Conservation (phyloP, 768 basidiomycete species). For the Solioccasus polychromus region DNA sequence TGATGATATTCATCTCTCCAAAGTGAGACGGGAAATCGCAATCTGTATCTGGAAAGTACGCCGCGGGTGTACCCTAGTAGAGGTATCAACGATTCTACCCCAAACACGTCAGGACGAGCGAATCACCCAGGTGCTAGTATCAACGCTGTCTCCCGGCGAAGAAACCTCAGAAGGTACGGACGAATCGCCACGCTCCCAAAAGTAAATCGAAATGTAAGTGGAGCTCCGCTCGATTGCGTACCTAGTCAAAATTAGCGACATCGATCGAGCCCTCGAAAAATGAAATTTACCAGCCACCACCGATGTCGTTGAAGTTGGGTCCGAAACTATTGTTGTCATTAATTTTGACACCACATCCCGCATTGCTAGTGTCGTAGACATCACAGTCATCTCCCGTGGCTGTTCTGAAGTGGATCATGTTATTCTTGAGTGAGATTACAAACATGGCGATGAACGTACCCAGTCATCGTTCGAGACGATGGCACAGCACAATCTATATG, state of each 20-base stretch:
- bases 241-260: slow-evolving; percentile 13
- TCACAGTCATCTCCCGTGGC: slow-evolving; percentile 24
- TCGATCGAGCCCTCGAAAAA: background rate
- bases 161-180: slow-evolving; percentile 35
- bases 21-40: slow-evolving; percentile 39
- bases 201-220: slow-evolving; percentile 39
- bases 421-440: too few relatives aligned
- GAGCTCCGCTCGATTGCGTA: slow-evolving; percentile 39
- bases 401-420: slow-evolving; percentile 12
- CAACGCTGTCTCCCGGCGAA: slow-evolving; percentile 13
- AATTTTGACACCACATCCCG: slow-evolving; percentile 36
- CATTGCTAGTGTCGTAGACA: too few relatives aligned
- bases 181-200: slow-evolving; percentile 36
- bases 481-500: slow-evolving; percentile 33
- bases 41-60: slow-evolving; percentile 37
- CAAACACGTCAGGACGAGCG: background rate
- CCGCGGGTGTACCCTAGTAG: slow-evolving; percentile 32
- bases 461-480: slow-evolving; percentile 27
- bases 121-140: slow-evolving; percentile 26
- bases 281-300: slow-evolving; percentile 39
- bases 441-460: slow-evolving; percentile 20
- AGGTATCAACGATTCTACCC: background rate
- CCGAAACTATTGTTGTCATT: slow-evolving; percentile 28
- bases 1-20: slow-evolving; percentile 20
- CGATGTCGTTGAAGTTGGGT: slow-evolving; percentile 29